These are phyloP conservation scores for Pichia sp. DNA, from an alignment of 1,139 yeast genomes.

Conservation along the genomic window DNA sequence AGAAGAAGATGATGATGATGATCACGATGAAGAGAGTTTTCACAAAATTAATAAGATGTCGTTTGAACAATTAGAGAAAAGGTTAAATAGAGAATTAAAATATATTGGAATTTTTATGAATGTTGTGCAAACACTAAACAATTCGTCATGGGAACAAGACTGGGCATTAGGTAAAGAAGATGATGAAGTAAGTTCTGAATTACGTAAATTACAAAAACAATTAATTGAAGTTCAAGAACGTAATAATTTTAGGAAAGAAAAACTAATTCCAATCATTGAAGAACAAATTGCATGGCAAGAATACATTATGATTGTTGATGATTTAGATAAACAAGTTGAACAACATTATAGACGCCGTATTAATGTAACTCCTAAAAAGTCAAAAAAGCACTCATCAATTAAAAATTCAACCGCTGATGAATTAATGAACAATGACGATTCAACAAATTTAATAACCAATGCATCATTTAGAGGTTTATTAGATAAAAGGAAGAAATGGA, in stretches of 20 bases:
- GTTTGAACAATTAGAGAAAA: slow-evolving; percentile 76
- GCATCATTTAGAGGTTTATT: slow-evolving; percentile 71
- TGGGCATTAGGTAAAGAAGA: slow-evolving; percentile 86
- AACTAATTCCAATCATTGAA: slow-evolving; percentile 68
- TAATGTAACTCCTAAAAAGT: slow-evolving; percentile 76
- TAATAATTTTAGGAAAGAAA: slow-evolving; percentile 63
- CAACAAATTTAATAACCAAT: slow-evolving; percentile 46
- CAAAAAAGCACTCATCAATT: slow-evolving; percentile 38
- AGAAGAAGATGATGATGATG: not conserved
- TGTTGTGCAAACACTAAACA: slow-evolving; percentile 33
- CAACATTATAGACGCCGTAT: slow-evolving; percentile 85
- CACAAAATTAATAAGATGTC: slow-evolving; percentile 36
- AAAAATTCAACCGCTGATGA: too few relatives aligned
- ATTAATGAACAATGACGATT: slow-evolving; percentile 26
- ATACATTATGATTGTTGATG: slow-evolving; percentile 82
- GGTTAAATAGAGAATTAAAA: slow-evolving; percentile 79
- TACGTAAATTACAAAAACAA: slow-evolving; percentile 66
- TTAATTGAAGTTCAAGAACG: slow-evolving; percentile 54
- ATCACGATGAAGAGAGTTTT: not conserved
- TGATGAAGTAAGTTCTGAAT: slow-evolving; percentile 87
- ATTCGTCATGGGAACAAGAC: slow-evolving; percentile 46
- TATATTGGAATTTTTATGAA: slow-evolving; percentile 89
- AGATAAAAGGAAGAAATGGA: slow-evolving; percentile 88
- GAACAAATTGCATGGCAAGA: slow-evolving; percentile 96
- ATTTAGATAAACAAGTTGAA: slow-evolving; percentile 92